Evolutionary conservation across 441 rosid species (phyloP), one percentile per base, ranked within the genome.

Genomic region (Pelargonium fulgidum): DNA sequence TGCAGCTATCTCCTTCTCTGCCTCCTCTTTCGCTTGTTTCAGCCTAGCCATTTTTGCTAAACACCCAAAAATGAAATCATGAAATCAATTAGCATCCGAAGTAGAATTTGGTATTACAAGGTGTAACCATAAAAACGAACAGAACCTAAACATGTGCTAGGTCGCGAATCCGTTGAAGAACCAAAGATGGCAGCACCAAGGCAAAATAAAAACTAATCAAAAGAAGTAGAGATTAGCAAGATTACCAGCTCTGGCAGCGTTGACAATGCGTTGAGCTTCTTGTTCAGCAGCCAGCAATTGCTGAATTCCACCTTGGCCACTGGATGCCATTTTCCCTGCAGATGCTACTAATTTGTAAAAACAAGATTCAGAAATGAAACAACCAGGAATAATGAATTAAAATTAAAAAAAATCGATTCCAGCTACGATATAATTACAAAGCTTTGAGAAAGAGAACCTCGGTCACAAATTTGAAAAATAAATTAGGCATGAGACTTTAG

Each of bases 261-360:
- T 87, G 77, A 91, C 97, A 77, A 89, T 88, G 76, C 85, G 94
- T 73, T 90, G 97, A 79, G 99, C 92, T 74, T 90, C 97, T 80
- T 89, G 93, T 72, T 94, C 97, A 11, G 97, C 94, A 79, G 90
- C 87, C 67, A 92, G 89, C 82, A 94, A 74, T 56, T 74, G 92
- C 77, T 92, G 97, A 77, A 94, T 94, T 76, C 98, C 97, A 70
- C 85, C 82, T 76, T 85, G 95, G 64, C 93, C 83, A 80, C 96
- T 81, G 76, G 59, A 52, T 14, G 59, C 59, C 59, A 52, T 52
- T 52, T 52, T 52, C 59, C 59, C 59, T 52, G 59, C 19, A 52
- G 20, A 52, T 52, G 1, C 0, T 52, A 52, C 1, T n/a, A 14
- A 52, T 52, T 42, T 14, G 59, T n/a, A 52, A 52, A 52, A 17